Conservation (phyloP, 371 early-diverging fungal species). For the Parasitella parasitica region DNA sequence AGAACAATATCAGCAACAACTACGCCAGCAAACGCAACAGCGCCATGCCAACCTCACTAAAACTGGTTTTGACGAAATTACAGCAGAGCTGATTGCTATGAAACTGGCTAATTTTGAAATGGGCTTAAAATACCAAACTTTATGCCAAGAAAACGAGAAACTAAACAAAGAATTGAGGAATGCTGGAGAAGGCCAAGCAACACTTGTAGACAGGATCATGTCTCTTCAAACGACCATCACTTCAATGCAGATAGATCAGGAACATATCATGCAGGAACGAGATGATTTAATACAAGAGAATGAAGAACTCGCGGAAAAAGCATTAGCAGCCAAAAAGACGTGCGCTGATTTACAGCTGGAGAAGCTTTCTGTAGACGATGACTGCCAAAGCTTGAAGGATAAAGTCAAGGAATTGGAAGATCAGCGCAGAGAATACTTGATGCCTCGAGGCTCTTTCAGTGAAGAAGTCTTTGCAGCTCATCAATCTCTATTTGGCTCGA, state of each 20-base stretch:
- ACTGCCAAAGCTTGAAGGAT: conserved; percentile 22
- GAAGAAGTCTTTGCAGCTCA: conserved; percentile 52
- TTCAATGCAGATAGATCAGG: conserved; percentile 27
- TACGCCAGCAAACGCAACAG: neutral
- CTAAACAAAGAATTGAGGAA: conserved; percentile 20
- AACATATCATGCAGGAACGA: conserved; percentile 31
- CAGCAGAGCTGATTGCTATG: conserved; percentile 29
- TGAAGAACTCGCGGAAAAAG: conserved; percentile 23
- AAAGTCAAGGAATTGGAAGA: conserved; percentile 37
- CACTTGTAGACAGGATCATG: conserved; percentile 28
- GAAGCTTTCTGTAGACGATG: conserved; percentile 30
- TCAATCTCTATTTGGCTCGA: conserved; percentile 31
- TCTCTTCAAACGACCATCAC: conserved; percentile 26
- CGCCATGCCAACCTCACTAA: neutral
- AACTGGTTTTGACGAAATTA: conserved; percentile 16
- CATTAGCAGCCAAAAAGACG: conserved; percentile 35
- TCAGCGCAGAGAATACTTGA: conserved; percentile 42
- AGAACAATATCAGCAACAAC: neutral
- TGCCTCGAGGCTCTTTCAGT: conserved; percentile 44
- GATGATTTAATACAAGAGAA: conserved; percentile 26
- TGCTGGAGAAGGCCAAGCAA: conserved; percentile 27
- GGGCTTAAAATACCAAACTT: conserved; percentile 38
- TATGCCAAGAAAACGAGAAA: conserved; percentile 43
- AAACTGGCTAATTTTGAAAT: conserved; percentile 46
- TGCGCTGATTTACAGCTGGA: conserved; percentile 40